Base-by-base conservation (phyloP, 2,329 filamentous ascomycete species). In the Neocatenulostroma microsporum region DNA sequence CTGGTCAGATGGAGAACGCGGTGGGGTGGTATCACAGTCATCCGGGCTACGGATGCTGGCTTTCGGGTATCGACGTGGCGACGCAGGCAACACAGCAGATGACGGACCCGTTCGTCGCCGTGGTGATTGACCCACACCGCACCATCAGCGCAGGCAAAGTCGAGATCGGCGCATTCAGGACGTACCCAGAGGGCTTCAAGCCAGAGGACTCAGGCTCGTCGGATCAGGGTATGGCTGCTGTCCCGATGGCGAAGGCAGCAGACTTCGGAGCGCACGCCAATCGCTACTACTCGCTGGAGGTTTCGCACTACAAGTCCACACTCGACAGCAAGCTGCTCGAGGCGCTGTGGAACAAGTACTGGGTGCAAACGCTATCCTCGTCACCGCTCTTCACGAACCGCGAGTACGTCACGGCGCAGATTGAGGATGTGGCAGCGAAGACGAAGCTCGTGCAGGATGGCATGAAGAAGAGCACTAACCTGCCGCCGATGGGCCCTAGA, bases 1-100 rank as follows among this genome's bases (percentile, higher is more conserved):
- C 84, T 68, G 74, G 86, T 60, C 69, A 88, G 38, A 70, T 81
- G 59, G 91, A 98, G 64, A 96, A 98, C 60, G 84, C 85, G 0
- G 83, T 98, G 12, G 91, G 91, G 13, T 98, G 91, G 91, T 98
- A 98, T 62, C 91, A 98, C 64, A 89, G 82, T 50, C 91, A 98
- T 60, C 91, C 91, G 0, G 91, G 91, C 18, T 98, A 98, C 61
- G 91, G 91, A 29, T 98, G 91, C 70, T 98, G 91, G 91, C 74
- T 98, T 18, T 88, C 82, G 24, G 91, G 91, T 40, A 96, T 98
- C 62, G 91, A 98, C 59, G 91, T 98, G 35, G 73, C 73, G 37
- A 98, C 91, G 3, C 83, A 98, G 62, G 72, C 75, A 48, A 79
- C 82, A 54, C 87, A 95, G 64, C 91, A 98, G 65, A 89, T 80